phyloP scores from a whole-genome alignment of 2,329 filamentous ascomycete species.

The Aspergillus aculeatinus region DNA sequence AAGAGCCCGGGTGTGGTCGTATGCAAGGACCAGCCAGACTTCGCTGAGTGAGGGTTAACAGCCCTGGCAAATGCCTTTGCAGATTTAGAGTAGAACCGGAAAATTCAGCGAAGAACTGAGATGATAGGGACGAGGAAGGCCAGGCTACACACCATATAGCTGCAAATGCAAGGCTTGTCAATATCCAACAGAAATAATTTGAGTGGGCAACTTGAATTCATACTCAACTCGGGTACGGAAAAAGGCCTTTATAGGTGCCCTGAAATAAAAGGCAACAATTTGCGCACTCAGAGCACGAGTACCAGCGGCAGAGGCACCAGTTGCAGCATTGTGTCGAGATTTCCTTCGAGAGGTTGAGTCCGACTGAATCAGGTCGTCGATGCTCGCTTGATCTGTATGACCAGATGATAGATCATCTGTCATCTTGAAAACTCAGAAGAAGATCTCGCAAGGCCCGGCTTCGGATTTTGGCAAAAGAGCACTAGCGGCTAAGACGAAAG shows the following conservation, averaged over 20 bases:
- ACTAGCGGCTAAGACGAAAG: background rate
- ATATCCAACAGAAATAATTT: background rate
- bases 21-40: conserved; percentile 57
- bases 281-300: conserved; percentile 82
- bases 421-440: background rate
- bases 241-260: conserved; percentile 87
- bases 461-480: background rate
- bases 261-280: conserved; percentile 85
- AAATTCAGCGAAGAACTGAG: conserved; percentile 9
- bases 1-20: conserved; percentile 62
- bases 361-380: conserved; percentile 9
- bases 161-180: conserved; percentile 21
- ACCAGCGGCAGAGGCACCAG: conserved; percentile 79
- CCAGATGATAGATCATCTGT: conserved; percentile 15
- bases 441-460: background rate
- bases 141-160: conserved; percentile 50
- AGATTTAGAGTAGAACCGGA: conserved; percentile 2
- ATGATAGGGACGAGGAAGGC: background rate
- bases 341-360: conserved; percentile 35
- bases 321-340: conserved; percentile 60
- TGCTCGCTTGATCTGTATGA: conserved; percentile 15
- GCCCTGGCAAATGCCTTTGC: conserved; percentile 60
- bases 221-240: conserved; percentile 90
- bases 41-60: conserved; percentile 55
- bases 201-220: conserved; percentile 31